phyloP scores from a whole-genome alignment of 495 filamentous ascomycete species.

The Tuber melanosporum region DNA sequence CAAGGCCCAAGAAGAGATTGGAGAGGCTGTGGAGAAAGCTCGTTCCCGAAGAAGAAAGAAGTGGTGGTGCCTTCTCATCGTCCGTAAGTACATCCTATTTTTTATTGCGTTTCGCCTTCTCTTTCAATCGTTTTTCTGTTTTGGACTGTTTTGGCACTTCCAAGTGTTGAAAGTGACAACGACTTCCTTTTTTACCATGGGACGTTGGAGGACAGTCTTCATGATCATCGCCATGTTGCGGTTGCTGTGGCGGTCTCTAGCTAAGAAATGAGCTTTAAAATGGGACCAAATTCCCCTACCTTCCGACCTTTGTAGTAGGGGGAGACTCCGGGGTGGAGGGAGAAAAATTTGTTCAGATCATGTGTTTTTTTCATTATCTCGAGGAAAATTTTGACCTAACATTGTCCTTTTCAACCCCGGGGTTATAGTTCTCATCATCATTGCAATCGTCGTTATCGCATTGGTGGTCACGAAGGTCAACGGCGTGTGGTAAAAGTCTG shows the following conservation, averaged over 20 bases:
- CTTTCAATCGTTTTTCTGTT: constrained; percentile 14
- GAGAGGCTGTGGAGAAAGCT: constrained; percentile 70
- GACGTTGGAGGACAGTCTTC: constrained; percentile 23
- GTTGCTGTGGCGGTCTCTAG: constrained; percentile 21
- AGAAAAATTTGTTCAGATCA: not conserved
- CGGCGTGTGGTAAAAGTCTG: constrained; percentile 27
- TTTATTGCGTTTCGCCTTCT: not conserved
- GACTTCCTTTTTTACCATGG: constrained; percentile 3
- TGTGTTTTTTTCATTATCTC: constrained; percentile 1
- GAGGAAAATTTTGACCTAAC: constrained; percentile 4
- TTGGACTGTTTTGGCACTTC: constrained; percentile 26
- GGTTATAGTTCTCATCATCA: constrained; percentile 39
- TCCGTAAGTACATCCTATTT: constrained; percentile 54
- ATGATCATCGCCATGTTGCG: constrained; percentile 26
- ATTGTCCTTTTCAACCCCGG: constrained; percentile 4
- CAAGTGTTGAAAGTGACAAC: constrained; percentile 15
- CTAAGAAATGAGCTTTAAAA: constrained; percentile 16
- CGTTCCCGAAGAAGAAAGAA: constrained; percentile 80
- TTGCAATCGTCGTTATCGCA: constrained; percentile 35
- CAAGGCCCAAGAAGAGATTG: constrained; percentile 74
- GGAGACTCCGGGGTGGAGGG: not conserved
- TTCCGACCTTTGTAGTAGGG: not conserved
- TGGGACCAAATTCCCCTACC: not conserved
- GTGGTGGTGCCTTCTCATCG: constrained; percentile 88
- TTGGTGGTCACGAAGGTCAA: constrained; percentile 40